Evolutionary conservation across 495 filamentous ascomycete species (phyloP).

Genomic region (Cairneyella variabilis): DNA sequence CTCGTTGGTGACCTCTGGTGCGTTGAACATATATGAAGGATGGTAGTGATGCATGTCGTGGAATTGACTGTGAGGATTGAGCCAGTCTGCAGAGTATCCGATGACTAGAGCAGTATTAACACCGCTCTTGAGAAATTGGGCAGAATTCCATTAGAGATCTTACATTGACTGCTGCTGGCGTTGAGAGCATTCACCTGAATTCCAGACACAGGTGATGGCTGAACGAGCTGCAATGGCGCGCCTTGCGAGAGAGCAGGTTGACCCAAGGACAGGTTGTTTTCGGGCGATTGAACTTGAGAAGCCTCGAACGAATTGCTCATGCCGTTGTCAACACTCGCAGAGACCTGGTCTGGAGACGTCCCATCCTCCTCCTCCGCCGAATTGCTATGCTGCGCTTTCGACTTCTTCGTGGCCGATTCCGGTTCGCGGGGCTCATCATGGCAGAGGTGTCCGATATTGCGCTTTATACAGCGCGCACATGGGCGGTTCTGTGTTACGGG

Average conservation of each 20-base stretch:
- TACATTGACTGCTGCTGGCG: conserved; percentile 70
- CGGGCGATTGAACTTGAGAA: conserved; percentile 20
- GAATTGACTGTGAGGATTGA: conserved; percentile 63
- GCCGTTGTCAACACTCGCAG: conserved; percentile 18
- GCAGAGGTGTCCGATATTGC: conserved; percentile 97
- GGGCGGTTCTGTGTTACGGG: conserved; percentile 74
- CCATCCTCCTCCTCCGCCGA: conserved; percentile 56
- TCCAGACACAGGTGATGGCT: conserved; percentile 50
- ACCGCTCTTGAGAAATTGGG: conserved; percentile 6
- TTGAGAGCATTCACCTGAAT: conserved; percentile 49
- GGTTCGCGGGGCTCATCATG: conserved; percentile 93
- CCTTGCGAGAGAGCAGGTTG: conserved; percentile 17
- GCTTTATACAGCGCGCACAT: conserved; percentile 96
- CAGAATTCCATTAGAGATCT: conserved; percentile 39
- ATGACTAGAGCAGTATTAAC: conserved; percentile 46
- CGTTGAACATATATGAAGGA: conserved; percentile 92
- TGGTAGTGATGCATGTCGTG: conserved; percentile 94
- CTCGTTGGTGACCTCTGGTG: conserved; percentile 90
- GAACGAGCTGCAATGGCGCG: conserved; percentile 48
- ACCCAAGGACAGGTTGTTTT: conserved; percentile 17
- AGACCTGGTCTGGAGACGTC: conserved; percentile 28
- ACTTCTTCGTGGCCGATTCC: conserved; percentile 61
- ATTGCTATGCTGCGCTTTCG: conserved; percentile 64
- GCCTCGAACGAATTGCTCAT: conserved; percentile 27
- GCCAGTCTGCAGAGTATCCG: conserved; percentile 58